These are phyloP conservation scores for Naematelia encephala DNA, from an alignment of 768 basidiomycete genomes.

Conservation along the genomic window DNA sequence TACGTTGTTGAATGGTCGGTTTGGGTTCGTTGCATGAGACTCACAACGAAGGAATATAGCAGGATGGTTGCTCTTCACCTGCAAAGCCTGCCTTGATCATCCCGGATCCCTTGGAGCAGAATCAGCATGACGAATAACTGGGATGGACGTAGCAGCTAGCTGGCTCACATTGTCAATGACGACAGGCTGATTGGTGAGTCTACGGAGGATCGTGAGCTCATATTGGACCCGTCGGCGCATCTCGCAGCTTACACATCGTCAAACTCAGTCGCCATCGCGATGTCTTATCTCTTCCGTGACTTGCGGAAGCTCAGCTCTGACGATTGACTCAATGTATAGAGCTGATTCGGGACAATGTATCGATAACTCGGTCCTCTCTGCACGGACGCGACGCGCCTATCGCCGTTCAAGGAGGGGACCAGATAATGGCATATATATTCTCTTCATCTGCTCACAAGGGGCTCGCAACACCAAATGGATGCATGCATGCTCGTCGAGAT, in stretches of 20 bases:
- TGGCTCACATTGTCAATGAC: constrained; percentile 92
- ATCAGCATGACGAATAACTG: too few relatives aligned
- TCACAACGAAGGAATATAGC: constrained; percentile 98
- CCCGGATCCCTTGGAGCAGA: constrained; percentile 75
- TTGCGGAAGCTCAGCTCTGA: too few relatives aligned
- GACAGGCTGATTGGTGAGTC: constrained; percentile 93
- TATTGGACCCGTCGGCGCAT: too few relatives aligned
- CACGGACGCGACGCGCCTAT: neutral
- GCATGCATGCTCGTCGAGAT: too few relatives aligned
- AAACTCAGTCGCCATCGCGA: constrained; percentile 47
- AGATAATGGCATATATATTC: neutral
- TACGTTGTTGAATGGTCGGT: neutral
- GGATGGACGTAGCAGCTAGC: neutral
- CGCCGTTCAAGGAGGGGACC: neutral
- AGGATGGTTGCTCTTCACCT: constrained; percentile 97
- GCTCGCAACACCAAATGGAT: too few relatives aligned
- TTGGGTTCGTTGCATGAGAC: constrained; percentile 42
- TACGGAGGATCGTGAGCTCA: constrained; percentile 10
- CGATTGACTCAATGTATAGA: neutral
- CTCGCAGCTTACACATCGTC: constrained; percentile 48
- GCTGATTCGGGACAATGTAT: neutral
- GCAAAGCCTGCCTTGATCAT: constrained; percentile 99
- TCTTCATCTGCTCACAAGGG: too few relatives aligned
- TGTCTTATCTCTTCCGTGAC: neutral
- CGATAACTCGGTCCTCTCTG: neutral